Base-by-base conservation (phyloP, 371 early-diverging fungal species). In the Conidiobolus incongruus region DNA sequence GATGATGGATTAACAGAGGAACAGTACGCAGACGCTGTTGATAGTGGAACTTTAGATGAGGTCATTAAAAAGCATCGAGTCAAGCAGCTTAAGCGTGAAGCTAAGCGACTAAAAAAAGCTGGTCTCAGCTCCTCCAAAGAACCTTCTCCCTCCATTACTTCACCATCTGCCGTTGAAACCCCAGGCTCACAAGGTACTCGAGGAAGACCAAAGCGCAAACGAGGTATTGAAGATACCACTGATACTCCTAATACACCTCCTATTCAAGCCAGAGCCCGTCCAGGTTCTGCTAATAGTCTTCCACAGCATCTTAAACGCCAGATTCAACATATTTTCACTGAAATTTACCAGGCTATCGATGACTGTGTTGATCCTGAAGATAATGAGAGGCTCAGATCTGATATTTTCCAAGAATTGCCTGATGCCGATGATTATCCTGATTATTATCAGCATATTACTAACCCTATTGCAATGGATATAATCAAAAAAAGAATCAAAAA, bases 1-100 rank as follows among this genome's bases (percentile, higher is more conserved):
- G 84, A 82, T 52, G 94, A 96, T 50, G 86, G 81, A 0, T 57
- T 94, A 53, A 87, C 86, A 0, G 95, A 96, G 45, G 89, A 89
- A 46, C 88, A 96, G 59, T 96, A 76, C 75, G 50, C 86, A 15
- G 67, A 68, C 55, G 74, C 73, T 0, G 45, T 75, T 37, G 75
- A 77, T 40, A 65, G 70, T 39, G 73, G 68, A 4, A 56, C 65
- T 22, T 38, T 78, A 7, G 62, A 76, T 23, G 77, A 76, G 26
- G 22, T 72, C 23, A 69, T 72, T 44, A 52, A 46, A 12, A 51
- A 66, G 49, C 66, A 76, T 52, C 62, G 59, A 34, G 65, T 65
- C 38, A 47, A 56, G 48, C 58, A 60, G 23, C 59, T 54, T 45
- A 51, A 48, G 29, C 52, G 59, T 29, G 26, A 50, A 1, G 8